These are phyloP conservation scores for Xylaria hypoxylon DNA, from an alignment of 2,329 filamentous ascomycete genomes.

Conservation along the genomic window DNA sequence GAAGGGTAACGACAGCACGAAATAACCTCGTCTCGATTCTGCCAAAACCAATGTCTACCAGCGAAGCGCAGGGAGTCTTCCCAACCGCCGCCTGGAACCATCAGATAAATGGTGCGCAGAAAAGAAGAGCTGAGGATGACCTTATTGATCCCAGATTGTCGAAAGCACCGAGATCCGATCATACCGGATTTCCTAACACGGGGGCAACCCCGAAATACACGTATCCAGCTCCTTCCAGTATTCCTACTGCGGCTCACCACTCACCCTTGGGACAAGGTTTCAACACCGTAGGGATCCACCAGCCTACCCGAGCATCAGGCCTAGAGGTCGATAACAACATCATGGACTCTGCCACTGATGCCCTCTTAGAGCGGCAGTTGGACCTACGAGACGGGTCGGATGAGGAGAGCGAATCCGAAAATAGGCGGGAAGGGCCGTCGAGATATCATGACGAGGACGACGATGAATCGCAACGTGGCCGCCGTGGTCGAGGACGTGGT, in stretches of 20 bases:
- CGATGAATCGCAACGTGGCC: slow-evolving; percentile 20
- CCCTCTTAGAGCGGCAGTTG: slow-evolving; percentile 46
- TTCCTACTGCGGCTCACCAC: not conserved
- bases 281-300: slow-evolving; percentile 3
- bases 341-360: slow-evolving; percentile 42
- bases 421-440: slow-evolving; percentile 1
- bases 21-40: slow-evolving; percentile 21
- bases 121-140: slow-evolving; percentile 17
- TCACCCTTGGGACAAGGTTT: not conserved
- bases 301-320: not conserved
- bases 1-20: not conserved
- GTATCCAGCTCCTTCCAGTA: slow-evolving; percentile 14
- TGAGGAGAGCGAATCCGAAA: slow-evolving; percentile 33
- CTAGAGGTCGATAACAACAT: slow-evolving; percentile 31
- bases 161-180: slow-evolving; percentile 3
- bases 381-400: slow-evolving; percentile 36
- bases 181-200: not conserved
- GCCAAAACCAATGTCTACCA: slow-evolving; percentile 22
- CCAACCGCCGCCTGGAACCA: not conserved
- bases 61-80: not conserved
- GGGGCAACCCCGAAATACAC: not conserved
- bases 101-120: slow-evolving; percentile 1
- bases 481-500: slow-evolving; percentile 32
- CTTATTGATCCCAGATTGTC: slow-evolving; percentile 28
- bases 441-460: slow-evolving; percentile 28